Conservation (phyloP, 257 asterid species). For the Marsdenia floribunda region DNA sequence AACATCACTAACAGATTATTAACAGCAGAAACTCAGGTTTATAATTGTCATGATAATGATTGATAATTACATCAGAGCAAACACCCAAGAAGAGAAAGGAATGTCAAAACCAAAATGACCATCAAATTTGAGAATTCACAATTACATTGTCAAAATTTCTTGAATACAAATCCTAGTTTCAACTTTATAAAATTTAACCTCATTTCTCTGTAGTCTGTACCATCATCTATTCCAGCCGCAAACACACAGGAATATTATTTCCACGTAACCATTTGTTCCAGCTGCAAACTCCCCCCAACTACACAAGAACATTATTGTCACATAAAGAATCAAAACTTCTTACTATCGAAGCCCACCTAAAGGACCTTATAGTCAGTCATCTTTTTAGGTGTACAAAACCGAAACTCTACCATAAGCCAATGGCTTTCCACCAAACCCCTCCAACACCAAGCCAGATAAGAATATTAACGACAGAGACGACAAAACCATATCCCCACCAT, state of each 20-base stretch:
- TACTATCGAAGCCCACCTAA: not conserved
- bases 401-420: slow-evolving; percentile 68
- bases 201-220: not conserved
- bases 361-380: slow-evolving; percentile 2
- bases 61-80: not conserved
- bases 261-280: not conserved
- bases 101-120: not conserved
- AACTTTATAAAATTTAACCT: slow-evolving; percentile 7
- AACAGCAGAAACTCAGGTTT: not conserved
- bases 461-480: slow-evolving; percentile 69
- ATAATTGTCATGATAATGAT: too few species aligned
- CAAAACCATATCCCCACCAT: slow-evolving; percentile 95
- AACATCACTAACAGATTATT: too few species aligned
- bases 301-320: slow-evolving; percentile 8
- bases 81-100: not conserved
- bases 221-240: not conserved
- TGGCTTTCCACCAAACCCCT: slow-evolving; percentile 90
- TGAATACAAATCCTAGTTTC: slow-evolving; percentile 5
- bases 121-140: not conserved
- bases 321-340: slow-evolving; percentile 4
- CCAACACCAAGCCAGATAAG: slow-evolving; percentile 91
- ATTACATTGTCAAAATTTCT: slow-evolving; percentile 15
- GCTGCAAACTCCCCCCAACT: not conserved
- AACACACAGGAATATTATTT: slow-evolving; percentile 10
- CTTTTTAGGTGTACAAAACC: not conserved